Evolutionary conservation across 306 rosid species (phyloP), one percentile per base, ranked within the genome.

Genomic region (Cicer yamashitae): DNA sequence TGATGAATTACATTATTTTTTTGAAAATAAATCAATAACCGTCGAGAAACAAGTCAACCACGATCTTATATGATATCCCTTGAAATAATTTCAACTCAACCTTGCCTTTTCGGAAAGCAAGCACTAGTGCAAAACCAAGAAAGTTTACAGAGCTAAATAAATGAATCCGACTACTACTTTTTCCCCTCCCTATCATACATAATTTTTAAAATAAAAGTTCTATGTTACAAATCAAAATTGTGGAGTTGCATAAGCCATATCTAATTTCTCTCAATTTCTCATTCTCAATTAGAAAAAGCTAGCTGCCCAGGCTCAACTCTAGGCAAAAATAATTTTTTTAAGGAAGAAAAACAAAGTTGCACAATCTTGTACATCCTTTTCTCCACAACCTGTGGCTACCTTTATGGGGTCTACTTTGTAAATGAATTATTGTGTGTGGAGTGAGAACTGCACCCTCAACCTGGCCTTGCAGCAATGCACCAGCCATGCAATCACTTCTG

Each of bases 161-260:
- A 71, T 71, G 79, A 88, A 80, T 80, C 81, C 79, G 71, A 77
- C 82, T 74, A 69, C 74, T 79, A 48, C 71, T 64, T 69, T 73
- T 46, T 47, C 75, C 84, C 70, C 85, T 50, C 82, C 74, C 89
- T 88, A 89, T 92, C 87, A 74, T 77, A 84, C 91, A 90, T 86
- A 61, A 83, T 84, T 82, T 79, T 78, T 85, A 77, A 86, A 87
- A 86, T 71, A 86, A 75, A 75, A 81, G 88, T 92, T 77, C 83
- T 89, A 90, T 87, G 90, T 89, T 90, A 89, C 98, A 93, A 87
- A 89, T 83, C 96, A 93, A 93, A 93, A 93, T 88, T 92, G 89
- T 84, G 87, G 83, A 67, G 90, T 82, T 84, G 89, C 85, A 71
- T 79, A 84, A 58, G 83, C 91, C 92, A 89, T 88, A 84, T 87